Evolutionary conservation across 2,329 filamentous ascomycete genomes (phyloP), one percentile per base, ranked within the genome.

Genomic region (Colletotrichum zoysiae): DNA sequence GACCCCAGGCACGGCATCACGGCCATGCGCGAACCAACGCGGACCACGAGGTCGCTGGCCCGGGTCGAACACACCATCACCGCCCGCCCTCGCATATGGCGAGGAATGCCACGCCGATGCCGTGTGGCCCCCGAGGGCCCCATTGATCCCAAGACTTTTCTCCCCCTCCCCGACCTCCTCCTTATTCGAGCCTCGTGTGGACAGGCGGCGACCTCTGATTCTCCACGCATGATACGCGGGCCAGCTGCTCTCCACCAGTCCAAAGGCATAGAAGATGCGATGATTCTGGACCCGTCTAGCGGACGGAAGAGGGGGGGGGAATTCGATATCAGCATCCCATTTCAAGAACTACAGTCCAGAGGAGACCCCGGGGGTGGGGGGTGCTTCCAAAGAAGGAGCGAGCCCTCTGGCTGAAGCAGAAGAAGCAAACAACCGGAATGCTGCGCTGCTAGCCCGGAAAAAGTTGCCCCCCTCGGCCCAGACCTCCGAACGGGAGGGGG

Each of bases 271-370:
- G 33, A 46, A 35, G n/a, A 42, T 6, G 7, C 33, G 26, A 26
- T 35, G 26, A 26, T 35, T 14, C 57, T 38, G 61, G 57, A 46
- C 12, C 12, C 11, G n/a, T 53, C 35, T 38, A 11, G 51, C 18
- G 20, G 9, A 3, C 20, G 35, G 9, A 3, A 8, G 44, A 33
- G 18, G 35, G 51, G 40, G 65, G 26, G 51, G 40, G 65, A 71
- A 71, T 71, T 18, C 58, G 48, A 71, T 63, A 55, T 44, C 38
- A 14, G 44, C 18, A 42, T 63, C 69, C 69, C 44, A 59, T 71
- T 68, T 68, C 65, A 48, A 53, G 53, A 20, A 23, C 33, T 2
- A 35, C 33, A n/a, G 11, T 12, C 42, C 26, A 11, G 38, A 26
- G 8, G 23, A 23, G 30, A 6, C 14, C 7, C 18, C 30, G 14